phyloP scores from a whole-genome alignment of 768 basidiomycete genomes.

The Podaxis sp. region DNA sequence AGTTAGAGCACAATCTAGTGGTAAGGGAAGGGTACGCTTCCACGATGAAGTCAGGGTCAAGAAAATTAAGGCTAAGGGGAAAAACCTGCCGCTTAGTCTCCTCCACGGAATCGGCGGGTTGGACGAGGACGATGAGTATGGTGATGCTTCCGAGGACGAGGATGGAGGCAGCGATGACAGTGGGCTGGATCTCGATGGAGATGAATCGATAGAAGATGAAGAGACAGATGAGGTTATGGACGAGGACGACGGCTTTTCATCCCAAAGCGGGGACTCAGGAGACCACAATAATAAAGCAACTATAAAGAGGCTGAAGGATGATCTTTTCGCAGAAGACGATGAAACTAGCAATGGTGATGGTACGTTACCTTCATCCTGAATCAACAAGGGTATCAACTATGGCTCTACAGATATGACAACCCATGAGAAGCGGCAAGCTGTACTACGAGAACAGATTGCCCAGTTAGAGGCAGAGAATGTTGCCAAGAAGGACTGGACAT shows the following conservation, averaged over 20 bases:
- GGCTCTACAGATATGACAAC: conserved; percentile 55
- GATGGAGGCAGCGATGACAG: conserved; percentile 22
- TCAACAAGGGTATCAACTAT: neutral
- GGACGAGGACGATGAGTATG: conserved; percentile 28
- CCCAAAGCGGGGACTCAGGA: conserved; percentile 18
- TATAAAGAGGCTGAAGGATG: conserved; percentile 69
- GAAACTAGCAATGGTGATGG: conserved; percentile 28
- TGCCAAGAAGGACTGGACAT: conserved; percentile 85
- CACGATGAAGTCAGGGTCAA: conserved; percentile 78
- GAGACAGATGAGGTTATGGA: conserved; percentile 19
- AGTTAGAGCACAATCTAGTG: conserved; percentile 15
- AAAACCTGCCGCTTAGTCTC: conserved; percentile 48
- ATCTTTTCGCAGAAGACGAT: conserved; percentile 75
- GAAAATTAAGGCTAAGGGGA: conserved; percentile 72
- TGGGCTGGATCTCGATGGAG: conserved; percentile 23
- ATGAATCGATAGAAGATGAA: conserved; percentile 18
- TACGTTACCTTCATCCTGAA: conserved; percentile 18
- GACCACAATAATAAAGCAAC: conserved; percentile 35
- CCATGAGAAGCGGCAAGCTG: conserved; percentile 74
- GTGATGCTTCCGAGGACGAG: conserved; percentile 17
- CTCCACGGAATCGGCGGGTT: conserved; percentile 31
- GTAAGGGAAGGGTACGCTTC: conserved; percentile 62
- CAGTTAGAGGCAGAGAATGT: conserved; percentile 84
- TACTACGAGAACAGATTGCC: conserved; percentile 73
- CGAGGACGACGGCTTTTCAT: conserved; percentile 21